Percentiles rank a stretch among this genome's conserved stretches.
Conservation (phyloP, 2,329 filamentous ascomycete genomes). For the Neofusicoccum laricinum region DNA sequence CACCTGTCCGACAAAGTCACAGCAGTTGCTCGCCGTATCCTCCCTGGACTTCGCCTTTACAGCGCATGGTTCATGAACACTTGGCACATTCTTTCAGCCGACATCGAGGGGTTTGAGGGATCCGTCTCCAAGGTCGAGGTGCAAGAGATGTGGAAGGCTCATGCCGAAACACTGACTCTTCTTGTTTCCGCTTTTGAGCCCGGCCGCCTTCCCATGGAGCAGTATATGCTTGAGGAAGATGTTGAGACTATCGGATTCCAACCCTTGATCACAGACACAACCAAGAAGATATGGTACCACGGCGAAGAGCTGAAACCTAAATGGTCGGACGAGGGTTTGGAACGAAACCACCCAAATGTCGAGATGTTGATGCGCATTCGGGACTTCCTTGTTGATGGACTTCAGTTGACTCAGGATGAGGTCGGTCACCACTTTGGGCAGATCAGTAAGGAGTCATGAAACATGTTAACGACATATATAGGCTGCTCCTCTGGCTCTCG, state of each 20-base stretch:
- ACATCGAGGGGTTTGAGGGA: constrained; percentile 54
- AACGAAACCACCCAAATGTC: constrained; percentile 55
- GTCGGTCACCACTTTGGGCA: constrained; percentile 27
- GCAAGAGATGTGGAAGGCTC: constrained; percentile 63
- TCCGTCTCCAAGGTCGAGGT: constrained; percentile 56
- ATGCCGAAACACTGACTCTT: constrained; percentile 60
- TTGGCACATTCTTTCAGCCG: constrained; percentile 52
- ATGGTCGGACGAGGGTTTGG: constrained; percentile 49
- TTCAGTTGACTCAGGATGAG: constrained; percentile 54
- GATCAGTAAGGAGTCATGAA: constrained; percentile 21
- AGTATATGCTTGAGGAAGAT: constrained; percentile 68
- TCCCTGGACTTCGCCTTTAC: constrained; percentile 65
- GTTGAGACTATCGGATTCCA: constrained; percentile 64
- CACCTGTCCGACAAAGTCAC: constrained; percentile 53
- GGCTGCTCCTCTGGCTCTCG: constrained; percentile 48
- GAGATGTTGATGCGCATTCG: constrained; percentile 67
- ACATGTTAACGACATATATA: constrained; percentile 24
- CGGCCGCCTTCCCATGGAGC: constrained; percentile 52
- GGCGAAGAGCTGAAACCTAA: constrained; percentile 49
- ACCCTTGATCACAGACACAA: constrained; percentile 54
- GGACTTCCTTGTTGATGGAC: constrained; percentile 61
- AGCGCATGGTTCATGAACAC: constrained; percentile 64
- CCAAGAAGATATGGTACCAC: constrained; percentile 51
- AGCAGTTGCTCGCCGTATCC: constrained; percentile 56
- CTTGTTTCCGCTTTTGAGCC: constrained; percentile 59